A percentile compares a stretch with the other conserved stretches of the same genome.
phyloP scores from a whole-genome alignment of 208 protist species.

The Leishmania tropica region DNA sequence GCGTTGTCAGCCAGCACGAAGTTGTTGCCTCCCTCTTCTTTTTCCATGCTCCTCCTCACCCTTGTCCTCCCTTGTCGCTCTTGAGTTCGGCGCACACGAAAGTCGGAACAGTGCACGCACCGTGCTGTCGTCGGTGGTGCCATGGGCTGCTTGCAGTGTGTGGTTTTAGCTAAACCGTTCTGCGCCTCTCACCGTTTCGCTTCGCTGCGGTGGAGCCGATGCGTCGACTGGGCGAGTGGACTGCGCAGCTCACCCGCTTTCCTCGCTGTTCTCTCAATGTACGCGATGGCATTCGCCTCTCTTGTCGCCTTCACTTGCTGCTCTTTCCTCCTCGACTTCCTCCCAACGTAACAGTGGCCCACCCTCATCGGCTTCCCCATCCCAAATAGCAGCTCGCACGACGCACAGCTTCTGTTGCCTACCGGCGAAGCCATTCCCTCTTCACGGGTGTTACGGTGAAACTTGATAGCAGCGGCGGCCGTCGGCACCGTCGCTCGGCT shows the following conservation, averaged over 20 bases:
- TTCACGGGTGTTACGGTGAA: background rate
- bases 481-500: background rate
- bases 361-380: background rate
- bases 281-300: background rate
- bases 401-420: background rate
- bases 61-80: background rate
- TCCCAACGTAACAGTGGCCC: background rate
- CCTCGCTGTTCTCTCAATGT: background rate
- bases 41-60: background rate
- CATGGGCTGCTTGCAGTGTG: background rate
- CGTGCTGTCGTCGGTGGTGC: background rate
- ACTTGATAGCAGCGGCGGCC: background rate
- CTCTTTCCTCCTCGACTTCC: background rate
- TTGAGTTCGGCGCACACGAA: background rate
- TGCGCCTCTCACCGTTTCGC: background rate
- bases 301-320: conserved; percentile 5
- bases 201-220: background rate
- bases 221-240: background rate
- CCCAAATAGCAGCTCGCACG: background rate
- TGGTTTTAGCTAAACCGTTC: background rate
- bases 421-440: background rate
- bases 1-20: background rate
- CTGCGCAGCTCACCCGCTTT: background rate
- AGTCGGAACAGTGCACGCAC: background rate
- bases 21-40: background rate